Conservation (phyloP, 2,329 filamentous ascomycete genomes). For the Botrytis tulipae region DNA sequence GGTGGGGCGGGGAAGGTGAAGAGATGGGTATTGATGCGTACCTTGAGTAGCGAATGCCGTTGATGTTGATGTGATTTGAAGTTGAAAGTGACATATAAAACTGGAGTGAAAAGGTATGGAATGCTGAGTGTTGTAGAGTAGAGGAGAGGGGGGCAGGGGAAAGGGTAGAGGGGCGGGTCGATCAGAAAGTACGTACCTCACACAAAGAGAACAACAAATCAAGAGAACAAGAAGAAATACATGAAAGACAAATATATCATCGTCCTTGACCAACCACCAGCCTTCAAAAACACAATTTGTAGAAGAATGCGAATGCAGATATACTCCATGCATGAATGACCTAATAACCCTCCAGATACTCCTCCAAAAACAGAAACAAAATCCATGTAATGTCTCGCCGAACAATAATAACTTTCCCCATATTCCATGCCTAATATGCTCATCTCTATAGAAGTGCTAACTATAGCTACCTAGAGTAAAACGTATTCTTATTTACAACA, state of each 20-base stretch:
- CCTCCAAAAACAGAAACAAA: conserved; percentile 4
- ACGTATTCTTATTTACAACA: conserved; percentile 37
- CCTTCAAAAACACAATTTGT: conserved; percentile 27
- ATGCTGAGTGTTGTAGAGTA: background rate
- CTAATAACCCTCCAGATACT: conserved; percentile 1
- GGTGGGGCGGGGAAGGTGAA: conserved; percentile 7
- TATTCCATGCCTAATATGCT: conserved; percentile 15
- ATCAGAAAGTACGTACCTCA: conserved; percentile 35
- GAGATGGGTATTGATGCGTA: conserved; percentile 25
- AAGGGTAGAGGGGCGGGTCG: conserved; percentile 4
- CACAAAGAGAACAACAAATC: conserved; percentile 19
- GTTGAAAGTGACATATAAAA: background rate
- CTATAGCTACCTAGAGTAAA: conserved; percentile 30
- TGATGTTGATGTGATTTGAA: background rate
- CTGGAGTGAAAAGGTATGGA: background rate
- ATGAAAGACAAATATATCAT: conserved; percentile 21
- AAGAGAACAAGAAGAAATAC: conserved; percentile 15
- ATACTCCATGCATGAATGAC: conserved; percentile 11
- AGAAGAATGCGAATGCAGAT: conserved; percentile 29
- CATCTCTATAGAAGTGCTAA: conserved; percentile 29
- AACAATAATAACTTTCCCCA: conserved; percentile 17
- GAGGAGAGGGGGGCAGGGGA: background rate
- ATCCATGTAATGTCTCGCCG: conserved; percentile 7
- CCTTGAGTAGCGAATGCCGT: conserved; percentile 14
- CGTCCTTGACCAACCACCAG: conserved; percentile 23